Evolutionary conservation across 352 stramenopile genomes (phyloP), one percentile per base, ranked within the genome.

Genomic region (Discostella stelligera): DNA sequence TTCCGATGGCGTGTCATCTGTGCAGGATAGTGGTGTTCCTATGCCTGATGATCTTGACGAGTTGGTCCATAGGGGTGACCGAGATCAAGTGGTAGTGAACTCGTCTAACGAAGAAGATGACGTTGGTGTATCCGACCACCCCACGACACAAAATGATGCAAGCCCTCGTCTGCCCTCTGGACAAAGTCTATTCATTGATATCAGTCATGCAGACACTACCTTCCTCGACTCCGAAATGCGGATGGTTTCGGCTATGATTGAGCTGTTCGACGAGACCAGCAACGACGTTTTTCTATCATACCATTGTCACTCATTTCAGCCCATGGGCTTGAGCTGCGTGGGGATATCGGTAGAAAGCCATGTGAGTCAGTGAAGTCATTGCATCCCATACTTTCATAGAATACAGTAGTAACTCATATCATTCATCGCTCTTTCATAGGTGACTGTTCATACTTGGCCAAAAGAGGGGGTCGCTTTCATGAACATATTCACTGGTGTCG

Each of bases 361-460:
- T 61, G 21, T 67, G 48, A 63, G 30, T 83, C 87, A 69, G 54
- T 30, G 18, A 82, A 85, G 32, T 80, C 89, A 49, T 41, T 30
- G 16, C 8, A 30, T 16, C 50, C 32, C 50, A 14, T 58, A 32
- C 27, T 30, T 58, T n/a, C 50, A 8, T 58, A n/a, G 8, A 0
- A 8, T 58, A n/a, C 23, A 0, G 8, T 11, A 14, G 23, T 3
- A 27, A 14, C 14, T 30, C 14, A 27, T 32, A 32, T 27, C 18
- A 58, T n/a, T 58, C 8, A 9, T 58, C n/a, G 13, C n/a, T 41
- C 10, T 25, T 13, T 61, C 37, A 6, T 60, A 77, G 14, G 71
- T 89, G 13, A 77, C 82, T 4, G 82, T 91, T 44, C 83, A 88
- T 60, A 90, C 86, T 8, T 91, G 85, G 85, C 83, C 83, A n/a